These are phyloP conservation scores for Hydrangea macrophylla DNA, from an alignment of 148 eudicot species.

Conservation along the genomic window DNA sequence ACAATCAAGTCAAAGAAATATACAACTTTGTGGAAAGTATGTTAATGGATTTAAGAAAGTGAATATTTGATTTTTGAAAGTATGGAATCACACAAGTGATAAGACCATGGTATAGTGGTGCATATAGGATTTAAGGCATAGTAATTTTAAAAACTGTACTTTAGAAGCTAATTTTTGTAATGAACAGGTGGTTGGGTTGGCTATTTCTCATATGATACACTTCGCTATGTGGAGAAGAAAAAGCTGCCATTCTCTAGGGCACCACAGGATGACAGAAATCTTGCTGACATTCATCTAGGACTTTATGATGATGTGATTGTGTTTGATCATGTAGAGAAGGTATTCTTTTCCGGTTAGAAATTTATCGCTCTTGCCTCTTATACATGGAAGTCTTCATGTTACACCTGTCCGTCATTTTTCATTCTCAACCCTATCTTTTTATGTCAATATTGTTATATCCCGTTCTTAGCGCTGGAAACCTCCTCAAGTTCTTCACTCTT, in stretches of 20 bases:
- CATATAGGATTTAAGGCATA: not conserved
- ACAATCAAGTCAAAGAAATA: no score
- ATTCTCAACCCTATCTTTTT: constrained; percentile 5
- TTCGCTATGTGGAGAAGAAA: constrained; percentile 52
- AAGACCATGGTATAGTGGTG: no score
- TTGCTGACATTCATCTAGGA: constrained; percentile 53
- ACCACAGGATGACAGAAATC: constrained; percentile 47
- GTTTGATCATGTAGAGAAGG: constrained; percentile 60
- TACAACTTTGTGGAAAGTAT: no score
- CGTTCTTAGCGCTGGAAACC: not conserved
- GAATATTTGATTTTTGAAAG: no score
- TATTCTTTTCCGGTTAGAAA: constrained; percentile 9
- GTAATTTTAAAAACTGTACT: not conserved
- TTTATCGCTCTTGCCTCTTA: not conserved
- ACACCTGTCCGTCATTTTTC: not conserved
- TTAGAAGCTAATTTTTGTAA: not conserved
- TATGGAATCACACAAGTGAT: no score
- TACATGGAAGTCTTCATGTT: not conserved
- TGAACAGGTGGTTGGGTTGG: constrained; percentile 67
- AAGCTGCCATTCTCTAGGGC: constrained; percentile 43
- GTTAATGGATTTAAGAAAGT: no score
- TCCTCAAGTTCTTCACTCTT: not conserved
- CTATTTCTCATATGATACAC: constrained; percentile 57
- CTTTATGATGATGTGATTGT: constrained; percentile 53
- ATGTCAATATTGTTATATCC: not conserved